Evolutionary conservation across 169 alveolate genomes (phyloP).

Genomic region (Amoebophrya sp.): DNA sequence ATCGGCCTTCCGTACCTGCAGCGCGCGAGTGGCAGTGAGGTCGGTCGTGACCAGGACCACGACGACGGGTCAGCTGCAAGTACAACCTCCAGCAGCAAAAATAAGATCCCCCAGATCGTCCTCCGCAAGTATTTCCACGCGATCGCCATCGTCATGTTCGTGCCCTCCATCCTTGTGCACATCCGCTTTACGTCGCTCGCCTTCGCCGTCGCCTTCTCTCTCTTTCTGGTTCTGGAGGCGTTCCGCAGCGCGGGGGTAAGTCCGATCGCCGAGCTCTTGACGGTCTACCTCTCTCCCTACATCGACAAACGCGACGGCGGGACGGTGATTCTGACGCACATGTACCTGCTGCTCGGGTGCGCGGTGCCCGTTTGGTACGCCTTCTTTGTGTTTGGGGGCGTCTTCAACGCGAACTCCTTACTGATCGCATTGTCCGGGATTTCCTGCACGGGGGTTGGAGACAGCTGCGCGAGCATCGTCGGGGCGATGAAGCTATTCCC

Average conservation of each 20-base stretch:
- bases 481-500: too few relatives aligned
- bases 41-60: too few relatives aligned
- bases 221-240: neutral
- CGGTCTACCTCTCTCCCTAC: neutral
- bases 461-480: neutral
- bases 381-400: neutral
- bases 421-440: neutral
- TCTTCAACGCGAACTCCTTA: neutral
- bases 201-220: neutral
- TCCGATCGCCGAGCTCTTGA: neutral
- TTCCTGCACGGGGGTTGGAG: neutral
- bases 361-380: neutral
- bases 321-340: neutral
- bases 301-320: neutral
- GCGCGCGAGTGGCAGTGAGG: too few relatives aligned
- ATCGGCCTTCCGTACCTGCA: neutral
- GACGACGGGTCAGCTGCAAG: too few relatives aligned
- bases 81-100: too few relatives aligned
- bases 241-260: neutral
- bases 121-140: neutral
- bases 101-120: neutral
- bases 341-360: neutral
- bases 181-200: neutral
- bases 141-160: neutral
- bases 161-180: neutral